These are phyloP conservation scores for Microbotryomycetes sp. DNA, from an alignment of 1,284 basidiomycete genomes.

Conservation along the genomic window DNA sequence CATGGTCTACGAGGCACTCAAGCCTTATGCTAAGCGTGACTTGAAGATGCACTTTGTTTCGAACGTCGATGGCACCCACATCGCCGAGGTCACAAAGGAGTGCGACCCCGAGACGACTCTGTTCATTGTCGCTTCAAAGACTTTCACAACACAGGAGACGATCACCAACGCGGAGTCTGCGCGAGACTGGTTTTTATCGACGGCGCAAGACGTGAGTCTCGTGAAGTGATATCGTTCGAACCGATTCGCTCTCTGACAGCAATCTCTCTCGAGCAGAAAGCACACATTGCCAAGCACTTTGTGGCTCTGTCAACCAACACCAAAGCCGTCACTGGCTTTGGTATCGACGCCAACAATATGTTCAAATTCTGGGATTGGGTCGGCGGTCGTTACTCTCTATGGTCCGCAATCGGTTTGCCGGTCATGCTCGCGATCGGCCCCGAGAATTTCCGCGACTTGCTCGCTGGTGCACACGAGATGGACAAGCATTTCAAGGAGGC, in stretches of 20 bases:
- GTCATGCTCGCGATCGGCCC: conserved; percentile 90
- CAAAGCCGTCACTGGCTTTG: conserved; percentile 88
- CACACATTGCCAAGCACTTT: conserved; percentile 97
- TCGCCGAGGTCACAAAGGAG: conserved; percentile 75
- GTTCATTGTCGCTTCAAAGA: conserved; percentile 97
- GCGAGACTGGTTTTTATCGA: conserved; percentile 84
- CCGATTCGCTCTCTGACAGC: neutral
- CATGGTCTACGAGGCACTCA: conserved; percentile 97
- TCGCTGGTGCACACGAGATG: conserved; percentile 93
- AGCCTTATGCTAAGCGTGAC: conserved; percentile 84
- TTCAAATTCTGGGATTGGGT: conserved; percentile 99
- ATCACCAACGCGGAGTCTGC: conserved; percentile 96
- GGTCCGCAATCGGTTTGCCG: conserved; percentile 94
- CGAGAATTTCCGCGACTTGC: conserved; percentile 84
- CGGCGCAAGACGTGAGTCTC: conserved; percentile 60
- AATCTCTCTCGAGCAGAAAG: conserved; percentile 49
- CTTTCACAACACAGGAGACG: conserved; percentile 98
- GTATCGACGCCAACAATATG: conserved; percentile 90
- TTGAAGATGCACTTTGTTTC: conserved; percentile 85
- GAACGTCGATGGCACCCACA: conserved; percentile 97
- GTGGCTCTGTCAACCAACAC: conserved; percentile 97
- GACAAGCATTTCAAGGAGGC: conserved; percentile 91
- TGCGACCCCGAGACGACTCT: conserved; percentile 90
- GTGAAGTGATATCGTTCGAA: too few species aligned
- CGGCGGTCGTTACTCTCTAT: conserved; percentile 94